Evolutionary conservation across 1,284 basidiomycete genomes (phyloP).

Genomic region (Amylostereum areolatum): DNA sequence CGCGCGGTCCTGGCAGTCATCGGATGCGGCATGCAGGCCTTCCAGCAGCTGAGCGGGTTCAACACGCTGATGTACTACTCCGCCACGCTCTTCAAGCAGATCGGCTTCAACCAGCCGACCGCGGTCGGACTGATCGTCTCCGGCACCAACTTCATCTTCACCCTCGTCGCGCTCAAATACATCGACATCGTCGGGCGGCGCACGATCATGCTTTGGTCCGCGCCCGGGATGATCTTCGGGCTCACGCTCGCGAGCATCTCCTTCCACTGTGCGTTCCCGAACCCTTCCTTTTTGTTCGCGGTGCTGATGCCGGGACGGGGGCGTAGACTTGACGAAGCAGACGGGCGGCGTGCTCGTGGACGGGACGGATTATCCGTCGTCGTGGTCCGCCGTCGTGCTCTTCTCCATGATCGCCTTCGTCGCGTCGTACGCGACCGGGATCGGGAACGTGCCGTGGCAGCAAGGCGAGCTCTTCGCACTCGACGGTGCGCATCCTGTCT

Average conservation of each 20-base stretch:
- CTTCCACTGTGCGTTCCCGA: slow-evolving; percentile 61
- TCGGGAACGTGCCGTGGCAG: slow-evolving; percentile 83
- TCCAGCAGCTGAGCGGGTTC: slow-evolving; percentile 77
- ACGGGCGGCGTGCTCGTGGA: slow-evolving; percentile 64
- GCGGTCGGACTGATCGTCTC: slow-evolving; percentile 77
- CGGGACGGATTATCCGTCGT: slow-evolving; percentile 55
- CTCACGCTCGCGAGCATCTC: slow-evolving; percentile 67
- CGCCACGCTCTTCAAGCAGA: slow-evolving; percentile 73
- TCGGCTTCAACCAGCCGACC: slow-evolving; percentile 77
- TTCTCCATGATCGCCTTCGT: slow-evolving; percentile 79
- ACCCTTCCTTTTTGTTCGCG: neutral
- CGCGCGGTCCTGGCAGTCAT: slow-evolving; percentile 41
- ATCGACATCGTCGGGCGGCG: slow-evolving; percentile 78
- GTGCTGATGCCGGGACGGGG: slow-evolving; percentile 1
- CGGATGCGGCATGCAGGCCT: slow-evolving; percentile 75
- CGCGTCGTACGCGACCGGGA: slow-evolving; percentile 74
- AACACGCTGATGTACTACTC: slow-evolving; percentile 29
- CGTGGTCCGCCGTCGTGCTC: slow-evolving; percentile 68
- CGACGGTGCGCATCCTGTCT: slow-evolving; percentile 40
- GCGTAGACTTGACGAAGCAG: slow-evolving; percentile 56
- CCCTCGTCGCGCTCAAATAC: slow-evolving; percentile 74
- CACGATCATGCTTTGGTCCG: slow-evolving; percentile 70
- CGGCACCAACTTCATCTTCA: slow-evolving; percentile 78
- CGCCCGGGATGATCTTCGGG: slow-evolving; percentile 75
- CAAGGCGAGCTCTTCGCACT: slow-evolving; percentile 80